These are phyloP conservation scores for Penicillium manginii DNA, from an alignment of 495 filamentous ascomycete genomes.

Conservation along the genomic window DNA sequence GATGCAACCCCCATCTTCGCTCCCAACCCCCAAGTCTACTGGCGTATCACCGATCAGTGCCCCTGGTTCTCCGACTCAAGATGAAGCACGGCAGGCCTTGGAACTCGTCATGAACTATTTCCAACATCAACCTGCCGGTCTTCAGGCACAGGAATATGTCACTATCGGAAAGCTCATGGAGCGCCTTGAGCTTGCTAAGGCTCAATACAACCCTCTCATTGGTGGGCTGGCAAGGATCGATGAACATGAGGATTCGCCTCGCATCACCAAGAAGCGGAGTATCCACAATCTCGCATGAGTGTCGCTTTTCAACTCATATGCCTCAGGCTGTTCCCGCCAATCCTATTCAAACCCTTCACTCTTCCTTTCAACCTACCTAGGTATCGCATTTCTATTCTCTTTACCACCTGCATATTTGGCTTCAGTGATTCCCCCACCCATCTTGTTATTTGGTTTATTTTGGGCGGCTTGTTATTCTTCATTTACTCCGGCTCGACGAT, in stretches of 20 bases:
- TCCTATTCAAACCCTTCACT: no score
- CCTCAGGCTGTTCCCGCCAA: no score
- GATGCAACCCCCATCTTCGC: slow-evolving; percentile 47
- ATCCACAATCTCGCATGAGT: slow-evolving; percentile 46
- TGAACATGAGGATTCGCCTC: slow-evolving; percentile 45
- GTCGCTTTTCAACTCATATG: no score
- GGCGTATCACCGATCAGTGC: slow-evolving; percentile 44
- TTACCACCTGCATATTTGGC: slow-evolving; percentile 6
- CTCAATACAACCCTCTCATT: slow-evolving; percentile 59
- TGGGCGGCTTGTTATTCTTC: neutral
- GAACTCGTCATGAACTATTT: slow-evolving; percentile 88
- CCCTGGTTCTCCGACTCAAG: slow-evolving; percentile 75
- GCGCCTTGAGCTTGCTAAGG: slow-evolving; percentile 73
- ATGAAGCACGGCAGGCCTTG: slow-evolving; percentile 84
- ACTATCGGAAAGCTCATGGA: slow-evolving; percentile 85
- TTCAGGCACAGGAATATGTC: slow-evolving; percentile 79
- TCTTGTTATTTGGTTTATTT: slow-evolving; percentile 14
- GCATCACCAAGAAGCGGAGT: slow-evolving; percentile 56
- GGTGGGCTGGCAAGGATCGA: slow-evolving; percentile 72
- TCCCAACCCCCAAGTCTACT: slow-evolving; percentile 35
- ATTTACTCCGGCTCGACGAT: neutral
- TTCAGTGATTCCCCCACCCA: slow-evolving; percentile 17
- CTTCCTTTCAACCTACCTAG: neutral
- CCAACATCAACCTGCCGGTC: slow-evolving; percentile 68
- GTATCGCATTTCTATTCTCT: neutral